Evolutionary conservation across 345 rosid species (phyloP), one percentile per base, ranked within the genome.

Genomic region (Gossypioides kirkii): DNA sequence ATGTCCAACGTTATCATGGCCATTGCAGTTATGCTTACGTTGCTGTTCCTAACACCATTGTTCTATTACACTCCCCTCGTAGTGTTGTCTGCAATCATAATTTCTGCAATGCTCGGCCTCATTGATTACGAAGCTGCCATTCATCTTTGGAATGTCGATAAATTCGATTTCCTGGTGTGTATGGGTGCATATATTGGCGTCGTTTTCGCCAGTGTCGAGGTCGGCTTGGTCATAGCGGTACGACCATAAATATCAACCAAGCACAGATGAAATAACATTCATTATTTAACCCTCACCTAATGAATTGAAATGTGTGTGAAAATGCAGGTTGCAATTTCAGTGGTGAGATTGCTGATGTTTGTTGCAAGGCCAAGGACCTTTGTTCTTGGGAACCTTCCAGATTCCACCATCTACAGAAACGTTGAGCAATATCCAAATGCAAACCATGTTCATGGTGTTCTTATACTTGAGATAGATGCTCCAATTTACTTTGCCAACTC

Each of bases 401-500:
- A 91, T 61, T 84, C 96, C 2, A 72, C 46, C 18, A 75, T 86
- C 52, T 93, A 80, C 49, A 85, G 97, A 79, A 91, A 82, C 73
- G 82, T 82, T 52, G 95, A 91, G 52, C 98, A 93, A 32, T 93
- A 93, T 73, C 83, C 87, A 14, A 81, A 76, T 73, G 83, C 97
- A 6, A 83, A n/a, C 22, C 77, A 68, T 50, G 85, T 80, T 49
- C 86, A 92, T 8, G 90, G 91, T 18, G 56, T 91, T 67, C 86
- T 94, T 60, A 81, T 90, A 46, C 89, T 94, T 25, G 85, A 85
- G 78, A 89, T 94, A 20, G 88, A 86, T 73, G 97, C 96, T 60
- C 97, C 98, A n/a, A 87, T 91, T 73, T 94, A 87, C 86, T 94
- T 91, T 23, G 93, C 96, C 26, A 94, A 94, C 81, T 67, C 98